phyloP scores from a whole-genome alignment of 2,329 filamentous ascomycete genomes.

The Lachnellula arida region DNA sequence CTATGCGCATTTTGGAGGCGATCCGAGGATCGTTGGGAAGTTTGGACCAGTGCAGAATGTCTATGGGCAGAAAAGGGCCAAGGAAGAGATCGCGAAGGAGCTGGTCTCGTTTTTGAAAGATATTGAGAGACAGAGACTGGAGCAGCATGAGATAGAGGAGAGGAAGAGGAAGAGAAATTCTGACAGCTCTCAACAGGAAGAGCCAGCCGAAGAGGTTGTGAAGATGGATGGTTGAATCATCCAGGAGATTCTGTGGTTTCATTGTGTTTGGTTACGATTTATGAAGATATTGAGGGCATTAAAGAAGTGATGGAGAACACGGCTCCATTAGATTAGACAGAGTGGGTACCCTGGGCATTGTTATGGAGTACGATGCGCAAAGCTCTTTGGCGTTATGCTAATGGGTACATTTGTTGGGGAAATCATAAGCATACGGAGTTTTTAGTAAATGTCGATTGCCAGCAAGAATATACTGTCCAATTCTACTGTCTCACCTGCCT shows the following conservation, averaged over 20 bases:
- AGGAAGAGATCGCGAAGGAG: conserved; percentile 42
- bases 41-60: conserved; percentile 40
- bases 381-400: no score
- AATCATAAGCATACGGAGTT: no score
- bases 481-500: no score
- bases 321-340: no score
- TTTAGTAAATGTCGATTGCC: no score
- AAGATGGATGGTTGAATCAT: neutral
- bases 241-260: neutral
- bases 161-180: conserved; percentile 16
- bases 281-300: neutral
- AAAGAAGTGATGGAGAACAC: neutral
- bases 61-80: conserved; percentile 45
- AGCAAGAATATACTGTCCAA: no score
- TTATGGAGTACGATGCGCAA: no score
- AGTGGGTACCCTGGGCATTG: no score
- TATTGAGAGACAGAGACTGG: conserved; percentile 29
- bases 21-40: conserved; percentile 29
- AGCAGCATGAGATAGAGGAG: conserved; percentile 7
- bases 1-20: conserved; percentile 26
- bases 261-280: neutral
- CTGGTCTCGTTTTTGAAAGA: conserved; percentile 37
- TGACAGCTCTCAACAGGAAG: neutral
- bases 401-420: no score
- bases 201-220: neutral